Conservation (phyloP, 2,329 filamentous ascomycete genomes). For the Diaporthe batatas region DNA sequence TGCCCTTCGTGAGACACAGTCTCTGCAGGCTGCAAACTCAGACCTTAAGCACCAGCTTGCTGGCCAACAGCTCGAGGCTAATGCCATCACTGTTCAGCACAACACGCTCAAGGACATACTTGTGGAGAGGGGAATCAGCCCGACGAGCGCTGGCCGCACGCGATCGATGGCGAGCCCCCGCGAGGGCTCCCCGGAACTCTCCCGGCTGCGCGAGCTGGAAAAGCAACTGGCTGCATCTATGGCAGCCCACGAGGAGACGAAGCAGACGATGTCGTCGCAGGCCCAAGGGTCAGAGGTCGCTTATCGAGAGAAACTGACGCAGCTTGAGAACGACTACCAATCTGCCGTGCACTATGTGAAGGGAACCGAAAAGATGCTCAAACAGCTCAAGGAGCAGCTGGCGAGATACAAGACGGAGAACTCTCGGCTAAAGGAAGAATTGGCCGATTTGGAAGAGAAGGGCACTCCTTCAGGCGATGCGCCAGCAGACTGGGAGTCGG, state of each 20-base stretch:
- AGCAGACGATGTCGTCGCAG: conserved; percentile 80
- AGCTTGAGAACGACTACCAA: conserved; percentile 97
- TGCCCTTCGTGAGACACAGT: conserved; percentile 84
- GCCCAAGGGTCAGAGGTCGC: conserved; percentile 88
- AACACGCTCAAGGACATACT: conserved; percentile 94
- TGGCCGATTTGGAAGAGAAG: conserved; percentile 74
- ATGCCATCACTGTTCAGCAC: conserved; percentile 91
- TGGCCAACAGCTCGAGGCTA: conserved; percentile 91
- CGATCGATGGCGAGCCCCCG: conserved; percentile 80
- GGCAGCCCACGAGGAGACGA: conserved; percentile 88
- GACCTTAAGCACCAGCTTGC: conserved; percentile 87
- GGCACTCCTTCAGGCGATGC: conserved; percentile 56
- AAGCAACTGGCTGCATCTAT: conserved; percentile 83
- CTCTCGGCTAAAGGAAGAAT: conserved; percentile 81
- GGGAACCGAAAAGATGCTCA: conserved; percentile 98
- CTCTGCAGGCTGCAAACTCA: conserved; percentile 82
- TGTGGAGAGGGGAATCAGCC: conserved; percentile 87
- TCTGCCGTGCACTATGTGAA: conserved; percentile 98
- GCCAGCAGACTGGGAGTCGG: conserved; percentile 78
- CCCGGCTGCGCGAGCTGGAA: conserved; percentile 86
- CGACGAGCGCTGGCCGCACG: conserved; percentile 77
- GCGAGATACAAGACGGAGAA: conserved; percentile 92
- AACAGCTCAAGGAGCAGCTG: conserved; percentile 98
- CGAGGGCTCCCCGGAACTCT: conserved; percentile 83
- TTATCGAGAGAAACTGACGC: conserved; percentile 92